Conservation (phyloP, 148 eudicot species). For the Limonium bicolor region DNA sequence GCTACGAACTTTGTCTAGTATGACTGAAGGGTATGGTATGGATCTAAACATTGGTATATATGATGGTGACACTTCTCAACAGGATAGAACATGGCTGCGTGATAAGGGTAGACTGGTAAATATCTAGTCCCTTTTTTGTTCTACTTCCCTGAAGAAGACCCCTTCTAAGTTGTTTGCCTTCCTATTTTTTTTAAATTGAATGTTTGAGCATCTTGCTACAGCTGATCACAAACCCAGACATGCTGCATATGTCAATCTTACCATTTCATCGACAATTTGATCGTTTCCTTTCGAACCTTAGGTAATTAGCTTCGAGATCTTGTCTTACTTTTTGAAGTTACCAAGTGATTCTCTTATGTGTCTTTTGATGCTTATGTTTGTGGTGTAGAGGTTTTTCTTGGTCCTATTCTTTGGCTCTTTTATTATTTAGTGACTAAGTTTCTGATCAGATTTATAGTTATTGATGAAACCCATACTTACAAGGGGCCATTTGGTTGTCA, state of each 20-base stretch:
- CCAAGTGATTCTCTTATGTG: constrained; percentile 1
- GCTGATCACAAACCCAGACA: constrained; percentile 98
- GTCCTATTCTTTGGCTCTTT: too few species aligned
- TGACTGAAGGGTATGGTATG: constrained; percentile 32
- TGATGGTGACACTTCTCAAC: constrained; percentile 88
- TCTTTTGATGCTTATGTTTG: neutral
- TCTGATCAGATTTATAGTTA: constrained; percentile 48
- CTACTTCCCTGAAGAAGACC: too few species aligned
- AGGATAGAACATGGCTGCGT: constrained; percentile 61
- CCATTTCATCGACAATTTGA: constrained; percentile 69
- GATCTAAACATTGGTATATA: constrained; percentile 59
- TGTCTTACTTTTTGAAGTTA: neutral
- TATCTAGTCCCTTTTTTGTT: constrained; percentile 7
- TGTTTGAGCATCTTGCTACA: constrained; percentile 25
- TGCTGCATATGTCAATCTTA: constrained; percentile 86
- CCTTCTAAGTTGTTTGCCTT: too few species aligned
- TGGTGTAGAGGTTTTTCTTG: too few species aligned
- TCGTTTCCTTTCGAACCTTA: constrained; percentile 71
- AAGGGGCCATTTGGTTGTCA: constrained; percentile 97
- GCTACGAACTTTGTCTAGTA: constrained; percentile 48
- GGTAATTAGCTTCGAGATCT: constrained; percentile 29
- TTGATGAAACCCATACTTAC: constrained; percentile 91
- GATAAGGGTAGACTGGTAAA: constrained; percentile 82
- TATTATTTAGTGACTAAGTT: neutral
- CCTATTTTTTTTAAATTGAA: neutral